A percentile compares a stretch with the other conserved stretches of the same genome.
These are phyloP conservation scores for Obba rivulosa DNA, from an alignment of 768 basidiomycete species.

Conservation along the genomic window DNA sequence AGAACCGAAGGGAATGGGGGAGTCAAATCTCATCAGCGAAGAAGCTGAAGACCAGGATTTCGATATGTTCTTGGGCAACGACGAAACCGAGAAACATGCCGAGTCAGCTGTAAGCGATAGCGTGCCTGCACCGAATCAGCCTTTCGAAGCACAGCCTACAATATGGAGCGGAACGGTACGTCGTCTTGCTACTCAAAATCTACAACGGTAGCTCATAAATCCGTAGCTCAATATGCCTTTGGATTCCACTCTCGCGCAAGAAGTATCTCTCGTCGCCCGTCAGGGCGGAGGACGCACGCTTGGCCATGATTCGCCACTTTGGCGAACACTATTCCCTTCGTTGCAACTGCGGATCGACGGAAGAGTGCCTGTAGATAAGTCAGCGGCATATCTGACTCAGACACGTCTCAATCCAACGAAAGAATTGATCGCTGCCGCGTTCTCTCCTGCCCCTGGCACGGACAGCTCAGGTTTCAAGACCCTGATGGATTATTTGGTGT, in stretches of 20 bases:
- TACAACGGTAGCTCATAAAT: conserved; percentile 9
- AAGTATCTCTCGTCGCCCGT: conserved; percentile 60
- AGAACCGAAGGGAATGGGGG: conserved; percentile 35
- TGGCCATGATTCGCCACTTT: conserved; percentile 51
- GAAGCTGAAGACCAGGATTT: conserved; percentile 76
- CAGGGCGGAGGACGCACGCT: conserved; percentile 76
- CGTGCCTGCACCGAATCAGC: conserved; percentile 11
- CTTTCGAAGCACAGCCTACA: conserved; percentile 38
- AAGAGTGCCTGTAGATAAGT: conserved; percentile 72
- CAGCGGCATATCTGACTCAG: conserved; percentile 72
- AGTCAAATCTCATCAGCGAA: conserved; percentile 26
- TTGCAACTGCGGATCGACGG: conserved; percentile 74
- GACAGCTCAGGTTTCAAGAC: conserved; percentile 43
- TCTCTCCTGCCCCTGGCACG: conserved; percentile 46
- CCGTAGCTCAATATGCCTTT: conserved; percentile 73
- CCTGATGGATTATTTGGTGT: conserved; percentile 61
- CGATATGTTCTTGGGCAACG: conserved; percentile 77
- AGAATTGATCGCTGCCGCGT: conserved; percentile 75
- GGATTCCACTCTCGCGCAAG: conserved; percentile 64
- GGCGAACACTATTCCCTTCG: conserved; percentile 73
- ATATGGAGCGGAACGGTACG: conserved; percentile 78
- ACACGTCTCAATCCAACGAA: conserved; percentile 71
- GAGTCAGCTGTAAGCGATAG: conserved; percentile 4
- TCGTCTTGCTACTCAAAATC: conserved; percentile 2
- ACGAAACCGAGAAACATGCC: conserved; percentile 37